Percentiles rank a stretch among this genome's conserved stretches.
phyloP scores from a whole-genome alignment of 164 flowering plant species.

The Magnolia sinica region DNA sequence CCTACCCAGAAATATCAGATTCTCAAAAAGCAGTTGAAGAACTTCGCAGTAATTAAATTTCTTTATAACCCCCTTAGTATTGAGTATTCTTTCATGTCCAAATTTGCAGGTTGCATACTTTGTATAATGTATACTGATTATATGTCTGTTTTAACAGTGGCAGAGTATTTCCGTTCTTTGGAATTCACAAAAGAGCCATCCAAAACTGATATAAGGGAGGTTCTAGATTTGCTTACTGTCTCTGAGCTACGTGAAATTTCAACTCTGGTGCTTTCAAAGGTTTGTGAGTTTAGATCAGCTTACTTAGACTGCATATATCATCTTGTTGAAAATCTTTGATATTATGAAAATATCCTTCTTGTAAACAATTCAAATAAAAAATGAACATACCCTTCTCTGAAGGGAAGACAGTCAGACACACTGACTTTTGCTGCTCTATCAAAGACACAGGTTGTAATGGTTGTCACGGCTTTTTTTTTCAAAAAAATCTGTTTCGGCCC shows the following conservation, averaged over 20 bases:
- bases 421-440: no score
- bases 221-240: constrained; percentile 54
- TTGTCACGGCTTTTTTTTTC: no score
- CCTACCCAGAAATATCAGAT: constrained; percentile 70
- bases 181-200: constrained; percentile 27
- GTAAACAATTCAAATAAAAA: no score
- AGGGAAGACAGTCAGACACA: no score
- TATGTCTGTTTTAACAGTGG: constrained; percentile 35
- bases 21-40: constrained; percentile 48
- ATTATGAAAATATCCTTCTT: no score
- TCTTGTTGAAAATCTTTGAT: background rate
- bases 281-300: constrained; percentile 14
- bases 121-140: background rate
- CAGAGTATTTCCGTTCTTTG: constrained; percentile 41
- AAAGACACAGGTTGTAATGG: no score
- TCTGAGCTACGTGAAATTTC: constrained; percentile 62
- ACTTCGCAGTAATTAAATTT: constrained; percentile 44
- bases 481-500: no score
- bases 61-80: background rate
- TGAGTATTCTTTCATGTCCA: constrained; percentile 4
- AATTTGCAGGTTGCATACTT: constrained; percentile 7
- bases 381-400: no score
- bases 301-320: background rate
- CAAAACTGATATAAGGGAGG: constrained; percentile 35
- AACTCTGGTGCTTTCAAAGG: constrained; percentile 40